Percentiles rank a stretch among this genome's conserved stretches.
phyloP scores from a whole-genome alignment of 441 rosid species.

The Francoa sonchifolia region DNA sequence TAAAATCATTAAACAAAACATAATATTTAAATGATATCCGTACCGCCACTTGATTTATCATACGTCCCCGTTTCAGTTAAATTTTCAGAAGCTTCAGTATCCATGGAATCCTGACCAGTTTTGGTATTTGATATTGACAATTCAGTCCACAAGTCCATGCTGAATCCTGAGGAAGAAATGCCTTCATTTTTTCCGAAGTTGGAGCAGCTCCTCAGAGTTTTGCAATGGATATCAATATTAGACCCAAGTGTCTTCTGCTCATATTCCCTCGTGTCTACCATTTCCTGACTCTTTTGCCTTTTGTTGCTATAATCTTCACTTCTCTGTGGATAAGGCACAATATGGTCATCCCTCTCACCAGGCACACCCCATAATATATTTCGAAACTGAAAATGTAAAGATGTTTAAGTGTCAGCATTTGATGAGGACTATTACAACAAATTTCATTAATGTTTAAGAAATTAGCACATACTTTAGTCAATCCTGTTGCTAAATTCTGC shows the following conservation, averaged over 20 bases:
- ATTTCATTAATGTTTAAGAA: background rate
- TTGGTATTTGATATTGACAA: slow-evolving; percentile 35
- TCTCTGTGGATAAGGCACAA: slow-evolving; percentile 57
- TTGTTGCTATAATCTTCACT: slow-evolving; percentile 33
- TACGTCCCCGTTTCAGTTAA: slow-evolving; percentile 34
- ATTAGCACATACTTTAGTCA: background rate
- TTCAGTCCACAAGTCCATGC: slow-evolving; percentile 44
- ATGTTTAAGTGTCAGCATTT: slow-evolving; percentile 5
- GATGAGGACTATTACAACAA: slow-evolving; percentile 5
- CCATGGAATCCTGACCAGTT: slow-evolving; percentile 37
- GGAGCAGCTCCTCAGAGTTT: slow-evolving; percentile 35
- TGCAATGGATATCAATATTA: slow-evolving; percentile 27
- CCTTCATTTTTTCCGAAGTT: slow-evolving; percentile 27
- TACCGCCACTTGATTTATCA: slow-evolving; percentile 38
- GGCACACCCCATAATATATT: slow-evolving; percentile 84
- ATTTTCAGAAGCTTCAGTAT: slow-evolving; percentile 30
- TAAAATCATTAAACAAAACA: slow-evolving; percentile 14
- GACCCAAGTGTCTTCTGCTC: slow-evolving; percentile 27
- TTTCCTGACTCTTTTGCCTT: slow-evolving; percentile 41
- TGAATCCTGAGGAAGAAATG: slow-evolving; percentile 30
- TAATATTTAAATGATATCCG: slow-evolving; percentile 11
- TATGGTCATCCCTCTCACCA: slow-evolving; percentile 57
- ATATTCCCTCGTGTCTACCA: slow-evolving; percentile 23
- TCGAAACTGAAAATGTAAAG: slow-evolving; percentile 43
- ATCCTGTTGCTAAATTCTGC: background rate